These are phyloP conservation scores for Knoxdaviesia capensis DNA, from an alignment of 2,329 filamentous ascomycete genomes.

Conservation along the genomic window DNA sequence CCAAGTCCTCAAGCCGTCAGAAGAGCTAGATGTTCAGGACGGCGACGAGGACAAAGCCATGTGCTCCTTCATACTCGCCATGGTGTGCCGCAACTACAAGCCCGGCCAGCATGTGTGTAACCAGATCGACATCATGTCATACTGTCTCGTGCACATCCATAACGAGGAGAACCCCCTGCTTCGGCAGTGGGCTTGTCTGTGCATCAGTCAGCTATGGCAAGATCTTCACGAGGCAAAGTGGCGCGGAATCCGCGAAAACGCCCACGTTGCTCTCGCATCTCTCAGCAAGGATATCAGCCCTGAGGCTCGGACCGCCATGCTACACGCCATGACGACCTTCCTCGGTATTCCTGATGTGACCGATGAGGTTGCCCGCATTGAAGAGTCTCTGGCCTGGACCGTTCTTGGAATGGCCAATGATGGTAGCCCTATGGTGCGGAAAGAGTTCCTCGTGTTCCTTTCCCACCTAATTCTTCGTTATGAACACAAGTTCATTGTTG, in stretches of 20 bases:
- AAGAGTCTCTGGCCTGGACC: conserved; percentile 77
- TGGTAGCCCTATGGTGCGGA: conserved; percentile 82
- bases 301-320: conserved; percentile 82
- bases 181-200: conserved; percentile 88
- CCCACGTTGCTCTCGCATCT: conserved; percentile 60
- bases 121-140: conserved; percentile 74
- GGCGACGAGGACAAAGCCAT: conserved; percentile 92
- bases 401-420: conserved; percentile 84
- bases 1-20: conserved; percentile 68
- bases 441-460: conserved; percentile 82
- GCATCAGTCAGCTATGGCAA: conserved; percentile 85
- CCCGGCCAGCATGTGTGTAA: conserved; percentile 85
- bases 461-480: conserved; percentile 82
- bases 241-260: conserved; percentile 77
- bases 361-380: conserved; percentile 73
- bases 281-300: conserved; percentile 72
- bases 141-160: conserved; percentile 63
- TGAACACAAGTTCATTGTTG: conserved; percentile 78
- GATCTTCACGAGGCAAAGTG: conserved; percentile 87
- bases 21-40: conserved; percentile 68
- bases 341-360: conserved; percentile 84
- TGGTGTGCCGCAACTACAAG: conserved; percentile 89
- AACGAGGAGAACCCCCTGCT: conserved; percentile 78
- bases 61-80: conserved; percentile 94
- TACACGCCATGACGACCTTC: conserved; percentile 86